Base-by-base conservation (phyloP, 2,329 filamentous ascomycete species). In the Fusarium sp. region DNA sequence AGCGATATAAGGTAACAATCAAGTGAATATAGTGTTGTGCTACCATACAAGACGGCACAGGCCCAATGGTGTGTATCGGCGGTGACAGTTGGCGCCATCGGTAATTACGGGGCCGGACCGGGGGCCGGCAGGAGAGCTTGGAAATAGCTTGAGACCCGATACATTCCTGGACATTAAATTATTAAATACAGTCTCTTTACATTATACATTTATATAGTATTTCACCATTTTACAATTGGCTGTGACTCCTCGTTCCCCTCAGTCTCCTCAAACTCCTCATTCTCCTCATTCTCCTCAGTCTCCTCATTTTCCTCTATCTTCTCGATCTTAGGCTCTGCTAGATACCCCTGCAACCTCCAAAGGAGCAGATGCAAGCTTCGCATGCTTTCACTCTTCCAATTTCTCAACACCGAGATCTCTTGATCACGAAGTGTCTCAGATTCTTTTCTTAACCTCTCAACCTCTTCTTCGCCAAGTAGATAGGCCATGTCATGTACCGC, bases 311-410 rank as follows among this genome's bases (percentile, higher is more conserved):
- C 22, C 22, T 24, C 7, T 5, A 24, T 24, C 22, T 24, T 24
- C 22, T 24, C 22, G 22, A 24, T 24, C 22, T 24, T 24, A 24
- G 68, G 54, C 22, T 68, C 49, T 17, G 71, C 73, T 22, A 88
- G 46, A 69, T 87, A 90, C 2, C 87, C 87, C 63, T 90, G 85
- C 10, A 91, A 74, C 64, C 84, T 86, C 88, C 88, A 90, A 9
- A 90, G 78, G 54, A 83, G 79, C 56, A 83, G 58, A 75, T 88
- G 85, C 45, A 88, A 49, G 15, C 80, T 75, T 22, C 81, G 74
- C 9, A 83, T 85, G 38, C 79, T 77, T 44, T 68, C 64, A 71
- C 78, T 69, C 78, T 79, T 63, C 77, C 79, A 74, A 38, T 75
- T 72, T 48, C 73, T 77, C 55, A 88, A 71, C 62, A 88, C 77